Evolutionary conservation across 2,329 filamentous ascomycete species (phyloP), one percentile per base, ranked within the genome.

Genomic region (Apiospora sp.): DNA sequence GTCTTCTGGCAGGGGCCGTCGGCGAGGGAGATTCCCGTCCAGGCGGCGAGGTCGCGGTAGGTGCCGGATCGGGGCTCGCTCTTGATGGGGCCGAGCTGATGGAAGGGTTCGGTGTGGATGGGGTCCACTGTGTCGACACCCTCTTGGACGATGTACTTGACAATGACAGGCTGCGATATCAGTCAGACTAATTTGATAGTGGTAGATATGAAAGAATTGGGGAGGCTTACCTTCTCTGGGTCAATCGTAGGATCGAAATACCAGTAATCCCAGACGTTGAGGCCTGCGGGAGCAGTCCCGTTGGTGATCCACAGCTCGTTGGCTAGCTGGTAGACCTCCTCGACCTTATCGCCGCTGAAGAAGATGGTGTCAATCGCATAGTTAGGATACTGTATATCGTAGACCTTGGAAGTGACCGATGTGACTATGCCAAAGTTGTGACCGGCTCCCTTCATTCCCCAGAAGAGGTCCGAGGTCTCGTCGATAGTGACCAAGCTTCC

Each of bases 361-460:
- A 80, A 80, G 70, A 86, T 74, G 1, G 81, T 84, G 69, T 83
- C 80, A 68, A 84, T 81, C 7, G 83, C 82, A 78, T 82, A 85
- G 69, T 80, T 78, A 37, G 72, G 73, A 75, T 80, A 70, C 69
- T 78, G 77, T 46, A 78, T 79, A 71, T 86, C 82, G 75, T 86
- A 87, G 69, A 89, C 83, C 76, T 86, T 86, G 24, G 81, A 81
- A 1, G 80, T 83, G 24, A 84, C 77, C 4, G 83, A 83, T 1
- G 86, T 88, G 22, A 90, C 86, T 71, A 90, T 84, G 54, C 88
- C 89, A 72, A 90, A 90, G 78, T 90, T 90, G 73, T 89, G 86
- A 0, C 88, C 89, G 1, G 88, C 89, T 1, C 89, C 89, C 71
- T 84, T 82, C 73, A 91, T 82, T 1, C 84, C 89, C 89, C 89